phyloP scores from a whole-genome alignment of 768 basidiomycete species.

The Amanita polypyramis region DNA sequence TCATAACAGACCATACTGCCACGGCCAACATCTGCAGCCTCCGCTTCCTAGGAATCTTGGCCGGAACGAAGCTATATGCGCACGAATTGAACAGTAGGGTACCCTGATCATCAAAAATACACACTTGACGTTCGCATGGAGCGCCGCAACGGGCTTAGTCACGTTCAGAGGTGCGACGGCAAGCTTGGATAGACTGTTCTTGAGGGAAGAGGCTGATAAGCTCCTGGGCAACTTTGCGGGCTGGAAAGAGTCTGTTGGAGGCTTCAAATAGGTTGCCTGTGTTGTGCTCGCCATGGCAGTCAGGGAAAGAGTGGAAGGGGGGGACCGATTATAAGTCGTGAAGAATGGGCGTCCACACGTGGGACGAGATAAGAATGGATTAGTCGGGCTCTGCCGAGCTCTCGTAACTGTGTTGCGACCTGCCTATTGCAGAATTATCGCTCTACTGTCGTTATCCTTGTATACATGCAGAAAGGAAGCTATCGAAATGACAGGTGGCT shows the following conservation, averaged over 20 bases:
- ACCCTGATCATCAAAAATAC: conserved; percentile 15
- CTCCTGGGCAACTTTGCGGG: conserved; percentile 17
- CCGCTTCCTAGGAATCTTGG: conserved; percentile 76
- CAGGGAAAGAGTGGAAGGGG: not conserved
- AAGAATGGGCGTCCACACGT: not conserved
- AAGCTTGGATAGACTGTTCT: conserved; percentile 50
- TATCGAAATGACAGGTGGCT: conserved; percentile 6
- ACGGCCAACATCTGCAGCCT: conserved; percentile 86
- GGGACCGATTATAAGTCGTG: not conserved
- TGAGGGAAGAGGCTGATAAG: conserved; percentile 52
- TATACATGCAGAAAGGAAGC: conserved; percentile 5
- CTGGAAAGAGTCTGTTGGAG: not conserved
- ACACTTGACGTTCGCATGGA: conserved; percentile 70
- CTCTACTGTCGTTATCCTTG: not conserved
- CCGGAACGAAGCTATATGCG: conserved; percentile 63
- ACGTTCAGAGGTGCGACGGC: conserved; percentile 41
- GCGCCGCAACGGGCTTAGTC: conserved; percentile 44
- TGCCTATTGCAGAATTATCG: not conserved
- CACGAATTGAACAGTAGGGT: not conserved
- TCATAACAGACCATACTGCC: conserved; percentile 77
- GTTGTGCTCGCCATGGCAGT: not conserved
- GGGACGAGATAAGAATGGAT: not conserved
- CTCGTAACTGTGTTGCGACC: too few relatives aligned
- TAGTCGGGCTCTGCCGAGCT: too few relatives aligned
- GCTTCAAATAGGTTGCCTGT: conserved; percentile 1